phyloP scores from a whole-genome alignment of 495 filamentous ascomycete genomes.

The Tuber brumale region DNA sequence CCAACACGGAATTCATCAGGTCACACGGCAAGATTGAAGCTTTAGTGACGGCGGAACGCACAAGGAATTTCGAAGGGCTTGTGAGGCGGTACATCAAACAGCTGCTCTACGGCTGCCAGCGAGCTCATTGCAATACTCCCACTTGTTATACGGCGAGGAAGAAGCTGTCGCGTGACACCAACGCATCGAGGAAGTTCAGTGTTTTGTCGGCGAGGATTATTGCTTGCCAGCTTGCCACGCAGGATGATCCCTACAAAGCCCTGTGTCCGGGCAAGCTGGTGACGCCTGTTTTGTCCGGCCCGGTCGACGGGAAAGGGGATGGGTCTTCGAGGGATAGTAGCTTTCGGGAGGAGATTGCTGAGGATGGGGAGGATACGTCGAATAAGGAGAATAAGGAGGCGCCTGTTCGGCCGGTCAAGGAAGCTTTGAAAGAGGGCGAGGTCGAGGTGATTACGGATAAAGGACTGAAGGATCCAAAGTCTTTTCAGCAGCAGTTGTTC shows the following conservation, averaged over 20 bases:
- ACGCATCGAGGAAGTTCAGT: conserved; percentile 52
- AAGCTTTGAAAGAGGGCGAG: conserved; percentile 45
- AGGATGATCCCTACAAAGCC: conserved; percentile 67
- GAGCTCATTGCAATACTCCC: conserved; percentile 61
- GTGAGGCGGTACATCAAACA: conserved; percentile 66
- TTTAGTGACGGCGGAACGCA: conserved; percentile 50
- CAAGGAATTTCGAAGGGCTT: conserved; percentile 50
- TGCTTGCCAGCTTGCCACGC: conserved; percentile 69
- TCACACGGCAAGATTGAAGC: conserved; percentile 48
- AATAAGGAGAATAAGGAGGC: conserved; percentile 27
- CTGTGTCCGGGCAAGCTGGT: conserved; percentile 55
- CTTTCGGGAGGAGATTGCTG: conserved; percentile 25
- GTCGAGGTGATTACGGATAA: conserved; percentile 44
- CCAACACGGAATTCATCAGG: conserved; percentile 50
- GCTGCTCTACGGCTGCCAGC: conserved; percentile 73
- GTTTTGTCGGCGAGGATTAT: conserved; percentile 65
- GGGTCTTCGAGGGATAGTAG: conserved; percentile 21
- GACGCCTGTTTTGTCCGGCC: conserved; percentile 43
- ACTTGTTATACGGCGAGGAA: conserved; percentile 76
- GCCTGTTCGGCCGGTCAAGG: not conserved
- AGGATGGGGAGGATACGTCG: conserved; percentile 18
- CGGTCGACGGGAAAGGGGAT: conserved; percentile 19
- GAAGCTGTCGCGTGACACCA: conserved; percentile 62
- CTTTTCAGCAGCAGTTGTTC: conserved; percentile 76
- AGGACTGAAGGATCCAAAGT: conserved; percentile 65